Base-by-base conservation (phyloP, 108 stramenopile species). In the Thalassiosira profunda region DNA sequence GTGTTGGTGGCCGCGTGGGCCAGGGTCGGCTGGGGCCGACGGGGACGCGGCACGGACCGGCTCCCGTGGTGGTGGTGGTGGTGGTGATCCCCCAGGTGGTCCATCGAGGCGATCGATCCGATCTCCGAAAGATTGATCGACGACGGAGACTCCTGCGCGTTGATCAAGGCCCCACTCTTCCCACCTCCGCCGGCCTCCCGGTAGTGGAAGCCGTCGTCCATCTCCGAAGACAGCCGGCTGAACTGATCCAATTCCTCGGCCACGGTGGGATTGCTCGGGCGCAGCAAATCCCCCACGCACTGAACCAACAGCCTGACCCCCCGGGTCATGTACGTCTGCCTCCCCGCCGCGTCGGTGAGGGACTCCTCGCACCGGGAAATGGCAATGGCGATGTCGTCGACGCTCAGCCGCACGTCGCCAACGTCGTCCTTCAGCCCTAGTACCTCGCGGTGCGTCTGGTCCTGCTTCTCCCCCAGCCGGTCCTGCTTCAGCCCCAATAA, bases 401-500 rank as follows among this genome's bases (percentile, higher is more conserved):
- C 47, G 53, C 70, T 69, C 18, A 69, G 0, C 9, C 68, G 66
- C 9, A 80, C 79, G 28, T 69, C 72, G 1, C 73, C 67, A 25
- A 80, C 35, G 55, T 87, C 84, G 20, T 61, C 56, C 49, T 80
- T 73, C 1, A 92, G 25, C 3, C 70, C 66, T 37, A 73, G 12
- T 15, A 92, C 88, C 3, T 70, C 54, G 5, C 70, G 59, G 48
- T 86, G 85, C 0, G 89, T 88, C 9, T 77, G 77, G 20, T 81
- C 74, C 62, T 86, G 85, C 28, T 84, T 76, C 11, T 79, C 66
- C 0, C 70, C 34, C 9, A 92, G 37, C 11, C 76, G 70, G 18
- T 89, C 80, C 69, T 89, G 88, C 53, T 88, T 84, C 0, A 53
- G 35, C 0, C 53, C 55, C 20, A 92, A 58, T 8, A 42, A 44